These are phyloP conservation scores for Ettlia oleoabundans DNA, from an alignment of 139 green algal species.

Conservation along the genomic window DNA sequence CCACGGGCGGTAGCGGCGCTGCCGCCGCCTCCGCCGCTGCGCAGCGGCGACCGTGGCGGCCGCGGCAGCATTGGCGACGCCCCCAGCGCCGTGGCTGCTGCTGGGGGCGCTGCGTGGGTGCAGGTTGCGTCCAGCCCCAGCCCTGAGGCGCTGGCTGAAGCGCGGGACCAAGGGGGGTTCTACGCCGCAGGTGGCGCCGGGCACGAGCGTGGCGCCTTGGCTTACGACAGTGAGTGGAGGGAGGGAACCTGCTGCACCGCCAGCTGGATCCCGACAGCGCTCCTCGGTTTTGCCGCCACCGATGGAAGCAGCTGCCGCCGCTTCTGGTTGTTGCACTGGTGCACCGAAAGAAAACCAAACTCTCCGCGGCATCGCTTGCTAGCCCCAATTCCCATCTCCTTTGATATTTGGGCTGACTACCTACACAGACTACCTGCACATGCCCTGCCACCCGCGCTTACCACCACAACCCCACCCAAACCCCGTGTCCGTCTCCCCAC, in stretches of 20 bases:
- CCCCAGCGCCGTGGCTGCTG: background rate
- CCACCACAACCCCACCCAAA: background rate
- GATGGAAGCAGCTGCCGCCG: background rate
- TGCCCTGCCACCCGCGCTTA: no score
- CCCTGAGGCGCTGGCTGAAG: background rate
- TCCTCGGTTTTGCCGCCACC: background rate
- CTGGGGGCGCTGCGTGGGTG: background rate
- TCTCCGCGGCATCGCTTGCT: no score
- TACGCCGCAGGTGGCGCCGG: constrained; percentile 5
- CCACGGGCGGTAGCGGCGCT: no score
- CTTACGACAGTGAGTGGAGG: constrained; percentile 19
- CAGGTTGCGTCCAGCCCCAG: background rate
- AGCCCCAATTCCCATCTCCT: no score
- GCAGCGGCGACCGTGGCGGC: no score
- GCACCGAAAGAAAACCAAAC: no score
- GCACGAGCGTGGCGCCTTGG: background rate
- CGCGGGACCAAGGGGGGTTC: background rate
- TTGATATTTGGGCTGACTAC: no score
- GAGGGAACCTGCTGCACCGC: background rate
- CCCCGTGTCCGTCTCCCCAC: background rate
- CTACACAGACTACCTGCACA: no score
- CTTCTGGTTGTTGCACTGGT: no score
- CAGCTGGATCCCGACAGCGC: no score
- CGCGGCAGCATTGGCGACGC: no score
- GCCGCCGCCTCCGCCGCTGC: no score